Evolutionary conservation across 2,329 filamentous ascomycete species (phyloP).

Genomic region (Pseudofabraea citricarpa): DNA sequence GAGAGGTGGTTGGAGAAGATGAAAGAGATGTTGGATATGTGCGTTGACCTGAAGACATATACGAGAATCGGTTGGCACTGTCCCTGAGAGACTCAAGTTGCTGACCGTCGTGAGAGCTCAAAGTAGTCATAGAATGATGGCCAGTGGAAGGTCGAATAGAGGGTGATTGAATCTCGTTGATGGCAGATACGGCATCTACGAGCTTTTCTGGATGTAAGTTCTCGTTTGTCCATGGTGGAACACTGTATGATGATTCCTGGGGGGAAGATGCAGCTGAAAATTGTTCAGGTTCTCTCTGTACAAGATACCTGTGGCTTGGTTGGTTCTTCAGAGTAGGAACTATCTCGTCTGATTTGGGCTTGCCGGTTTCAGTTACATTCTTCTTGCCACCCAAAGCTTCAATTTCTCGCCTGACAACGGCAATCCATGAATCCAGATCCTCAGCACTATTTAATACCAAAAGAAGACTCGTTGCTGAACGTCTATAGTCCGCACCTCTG

Average conservation of each 20-base stretch:
- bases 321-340: constrained; percentile 19
- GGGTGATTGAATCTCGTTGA: constrained; percentile 5
- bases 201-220: constrained; percentile 10
- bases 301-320: constrained; percentile 22
- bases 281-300: constrained; percentile 17
- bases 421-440: constrained; percentile 75
- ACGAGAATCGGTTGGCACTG: constrained; percentile 52
- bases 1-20: constrained; percentile 54
- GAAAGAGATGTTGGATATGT: constrained; percentile 54
- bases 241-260: constrained; percentile 10
- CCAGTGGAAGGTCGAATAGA: constrained; percentile 30
- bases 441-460: constrained; percentile 69
- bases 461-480: constrained; percentile 58
- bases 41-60: constrained; percentile 55
- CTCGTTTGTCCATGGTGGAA: constrained; percentile 13
- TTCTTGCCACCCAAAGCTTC: constrained; percentile 65
- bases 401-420: constrained; percentile 63
- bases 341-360: constrained; percentile 38
- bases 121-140: constrained; percentile 52
- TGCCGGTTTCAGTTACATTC: constrained; percentile 54
- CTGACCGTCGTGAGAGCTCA: constrained; percentile 53
- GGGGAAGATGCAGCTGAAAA: constrained; percentile 16
- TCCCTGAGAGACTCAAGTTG: constrained; percentile 54
- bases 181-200: constrained; percentile 10
- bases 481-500: constrained; percentile 47